A percentile compares a stretch with the other conserved stretches of the same genome.
Conservation (phyloP, 2,329 filamentous ascomycete genomes). For the Colletotrichum neosansevieriae region DNA sequence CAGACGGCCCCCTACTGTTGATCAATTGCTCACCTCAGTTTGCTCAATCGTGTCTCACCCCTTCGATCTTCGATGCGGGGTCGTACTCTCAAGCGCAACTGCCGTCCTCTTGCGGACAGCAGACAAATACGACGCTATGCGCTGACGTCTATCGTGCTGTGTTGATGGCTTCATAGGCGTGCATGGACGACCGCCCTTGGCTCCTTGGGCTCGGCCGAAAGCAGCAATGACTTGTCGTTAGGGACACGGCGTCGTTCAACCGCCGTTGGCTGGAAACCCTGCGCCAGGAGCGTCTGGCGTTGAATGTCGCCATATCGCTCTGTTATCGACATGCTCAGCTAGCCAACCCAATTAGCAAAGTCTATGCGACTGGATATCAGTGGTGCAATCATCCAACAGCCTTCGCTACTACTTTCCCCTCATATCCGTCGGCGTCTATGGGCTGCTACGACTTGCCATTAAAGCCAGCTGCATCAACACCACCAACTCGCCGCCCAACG, state of each 20-base stretch:
- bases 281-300: not conserved
- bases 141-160: not conserved
- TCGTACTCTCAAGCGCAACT: not conserved
- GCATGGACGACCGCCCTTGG: conserved; percentile 8
- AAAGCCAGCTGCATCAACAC: conserved; percentile 20
- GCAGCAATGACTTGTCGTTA: conserved; percentile 3
- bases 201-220: not conserved
- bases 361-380: conserved; percentile 7
- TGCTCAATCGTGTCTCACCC: not conserved
- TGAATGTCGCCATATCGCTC: conserved; percentile 4
- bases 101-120: not conserved
- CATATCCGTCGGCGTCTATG: conserved; percentile 8
- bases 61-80: conserved; percentile 25
- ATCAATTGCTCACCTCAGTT: conserved; percentile 12
- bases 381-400: not conserved
- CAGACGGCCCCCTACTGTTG: not conserved
- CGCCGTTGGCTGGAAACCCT: not conserved
- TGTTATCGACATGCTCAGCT: conserved; percentile 13
- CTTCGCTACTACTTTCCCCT: conserved; percentile 26
- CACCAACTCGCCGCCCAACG: conserved; percentile 9
- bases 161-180: not conserved
- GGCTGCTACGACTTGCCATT: not conserved
- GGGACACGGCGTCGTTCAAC: not conserved
- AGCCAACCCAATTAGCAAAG: conserved; percentile 11
- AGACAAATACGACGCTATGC: conserved; percentile 7